These are phyloP conservation scores for Sclerotinia glacialis DNA, from an alignment of 2,329 filamentous ascomycete species.

Conservation along the genomic window DNA sequence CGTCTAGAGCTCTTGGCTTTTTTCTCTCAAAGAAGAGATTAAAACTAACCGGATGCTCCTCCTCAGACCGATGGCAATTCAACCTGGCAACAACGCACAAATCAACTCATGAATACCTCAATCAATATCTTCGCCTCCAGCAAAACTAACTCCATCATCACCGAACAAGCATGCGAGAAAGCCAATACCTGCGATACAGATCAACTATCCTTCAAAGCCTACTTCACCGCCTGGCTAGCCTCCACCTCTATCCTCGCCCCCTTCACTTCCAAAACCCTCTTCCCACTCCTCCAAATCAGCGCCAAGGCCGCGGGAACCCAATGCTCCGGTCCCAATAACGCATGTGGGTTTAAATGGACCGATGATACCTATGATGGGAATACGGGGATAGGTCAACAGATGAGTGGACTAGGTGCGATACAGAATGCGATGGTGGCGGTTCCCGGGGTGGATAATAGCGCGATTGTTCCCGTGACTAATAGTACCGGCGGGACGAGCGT, in stretches of 20 bases:
- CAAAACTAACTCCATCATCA: conserved; percentile 46
- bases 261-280: conserved; percentile 52
- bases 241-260: conserved; percentile 62
- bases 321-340: conserved; percentile 56
- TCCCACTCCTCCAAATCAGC: conserved; percentile 52
- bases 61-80: conserved; percentile 35
- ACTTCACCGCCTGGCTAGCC: conserved; percentile 60
- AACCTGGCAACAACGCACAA: conserved; percentile 57
- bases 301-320: conserved; percentile 53
- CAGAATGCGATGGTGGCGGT: conserved; percentile 42
- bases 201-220: conserved; percentile 63
- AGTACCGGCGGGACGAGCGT: conserved; percentile 40
- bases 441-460: conserved; percentile 31
- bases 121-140: conserved; percentile 51
- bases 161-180: conserved; percentile 51
- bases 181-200: conserved; percentile 59
- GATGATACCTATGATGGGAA: conserved; percentile 52
- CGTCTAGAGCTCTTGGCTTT: too few relatives aligned
- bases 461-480: conserved; percentile 42
- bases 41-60: conserved; percentile 14
- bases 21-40: neutral
- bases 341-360: conserved; percentile 62
- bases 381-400: conserved; percentile 66
- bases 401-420: conserved; percentile 64
- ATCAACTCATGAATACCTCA: conserved; percentile 53